These are phyloP conservation scores for Metschnikowia reukaufii DNA, from an alignment of 805 yeast species.

Conservation along the genomic window DNA sequence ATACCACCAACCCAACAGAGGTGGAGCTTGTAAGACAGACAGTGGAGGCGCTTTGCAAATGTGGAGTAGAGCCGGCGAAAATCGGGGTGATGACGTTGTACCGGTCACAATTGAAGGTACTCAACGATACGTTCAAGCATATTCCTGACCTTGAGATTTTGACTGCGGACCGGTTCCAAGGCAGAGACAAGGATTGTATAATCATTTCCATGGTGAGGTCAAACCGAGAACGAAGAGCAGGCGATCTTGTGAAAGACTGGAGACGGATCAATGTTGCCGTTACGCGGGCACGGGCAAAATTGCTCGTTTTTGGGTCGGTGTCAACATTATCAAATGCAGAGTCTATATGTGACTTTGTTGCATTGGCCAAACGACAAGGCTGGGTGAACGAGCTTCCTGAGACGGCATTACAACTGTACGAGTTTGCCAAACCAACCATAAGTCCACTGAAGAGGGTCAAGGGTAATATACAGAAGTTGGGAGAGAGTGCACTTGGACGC, in stretches of 20 bases:
- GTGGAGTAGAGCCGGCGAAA: conserved; percentile 59
- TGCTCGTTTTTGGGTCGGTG: conserved; percentile 79
- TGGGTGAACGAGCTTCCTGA: conserved; percentile 66
- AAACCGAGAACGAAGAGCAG: conserved; percentile 62
- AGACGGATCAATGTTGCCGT: conserved; percentile 92
- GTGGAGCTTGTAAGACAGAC: conserved; percentile 63
- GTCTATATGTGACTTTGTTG: conserved; percentile 59
- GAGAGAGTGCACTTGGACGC: conserved; percentile 19
- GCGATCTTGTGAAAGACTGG: conserved; percentile 84
- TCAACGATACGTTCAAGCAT: conserved; percentile 27
- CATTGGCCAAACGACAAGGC: conserved; percentile 50
- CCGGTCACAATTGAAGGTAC: conserved; percentile 60
- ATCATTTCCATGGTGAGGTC: conserved; percentile 88
- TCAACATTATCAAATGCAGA: conserved; percentile 54
- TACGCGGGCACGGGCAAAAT: conserved; percentile 83
- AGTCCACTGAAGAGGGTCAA: background rate
- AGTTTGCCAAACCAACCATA: conserved; percentile 19
- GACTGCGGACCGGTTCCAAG: conserved; percentile 96
- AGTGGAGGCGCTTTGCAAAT: conserved; percentile 52
- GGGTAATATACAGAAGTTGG: conserved; percentile 1
- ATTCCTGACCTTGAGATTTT: conserved; percentile 62
- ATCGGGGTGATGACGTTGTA: conserved; percentile 92
- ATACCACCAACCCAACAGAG: conserved; percentile 72
- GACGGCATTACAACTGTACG: conserved; percentile 40
- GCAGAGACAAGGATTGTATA: conserved; percentile 90